Conservation (phyloP, 306 rosid genomes). For the Dryas drummondii region DNA sequence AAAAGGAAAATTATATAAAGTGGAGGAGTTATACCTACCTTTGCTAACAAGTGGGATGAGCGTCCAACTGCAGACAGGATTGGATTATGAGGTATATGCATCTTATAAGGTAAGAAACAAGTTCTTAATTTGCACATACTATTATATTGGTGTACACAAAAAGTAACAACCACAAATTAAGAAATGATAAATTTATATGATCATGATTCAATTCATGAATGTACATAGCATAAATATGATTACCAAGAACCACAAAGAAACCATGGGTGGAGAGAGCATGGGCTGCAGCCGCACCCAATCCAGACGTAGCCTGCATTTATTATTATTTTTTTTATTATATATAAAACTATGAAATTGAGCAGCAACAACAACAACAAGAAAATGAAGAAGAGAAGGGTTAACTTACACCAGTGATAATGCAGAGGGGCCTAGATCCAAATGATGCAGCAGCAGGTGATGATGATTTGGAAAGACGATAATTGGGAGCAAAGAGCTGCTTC, state of each 20-base stretch:
- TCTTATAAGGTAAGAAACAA: not conserved
- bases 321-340: not conserved
- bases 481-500: conserved; percentile 33
- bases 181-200: too few species aligned
- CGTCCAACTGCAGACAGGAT: conserved; percentile 75
- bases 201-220: too few species aligned
- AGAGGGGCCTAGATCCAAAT: conserved; percentile 42
- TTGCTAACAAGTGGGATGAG: conserved; percentile 45
- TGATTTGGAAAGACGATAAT: conserved; percentile 26
- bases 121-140: not conserved
- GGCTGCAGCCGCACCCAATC: conserved; percentile 79
- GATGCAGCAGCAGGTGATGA: conserved; percentile 21
- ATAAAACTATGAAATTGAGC: not conserved
- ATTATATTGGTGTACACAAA: too few species aligned
- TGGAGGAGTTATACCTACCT: conserved; percentile 42
- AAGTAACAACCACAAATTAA: too few species aligned
- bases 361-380: not conserved
- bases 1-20: not conserved
- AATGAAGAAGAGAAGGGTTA: not conserved
- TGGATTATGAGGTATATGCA: not conserved
- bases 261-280: conserved; percentile 65
- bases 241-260: conserved; percentile 72
- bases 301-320: conserved; percentile 79
- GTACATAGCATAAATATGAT: not conserved
- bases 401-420: conserved; percentile 82